These are phyloP conservation scores for Pythium sp. DNA, from an alignment of 352 stramenopile genomes.

Conservation along the genomic window DNA sequence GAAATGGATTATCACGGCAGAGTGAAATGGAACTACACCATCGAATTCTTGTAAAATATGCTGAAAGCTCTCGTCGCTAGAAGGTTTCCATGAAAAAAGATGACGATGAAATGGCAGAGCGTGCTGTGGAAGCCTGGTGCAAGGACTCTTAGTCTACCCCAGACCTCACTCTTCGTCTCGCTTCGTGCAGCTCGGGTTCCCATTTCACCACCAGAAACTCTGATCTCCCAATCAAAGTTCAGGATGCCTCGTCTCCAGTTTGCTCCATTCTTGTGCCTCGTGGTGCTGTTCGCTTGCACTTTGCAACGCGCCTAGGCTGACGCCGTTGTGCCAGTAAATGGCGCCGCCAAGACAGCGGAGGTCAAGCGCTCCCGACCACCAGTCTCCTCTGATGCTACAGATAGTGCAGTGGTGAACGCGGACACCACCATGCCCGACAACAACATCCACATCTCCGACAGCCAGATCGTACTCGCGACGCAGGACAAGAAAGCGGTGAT, in stretches of 20 bases:
- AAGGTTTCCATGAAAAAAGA: too few relatives aligned
- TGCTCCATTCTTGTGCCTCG: background rate
- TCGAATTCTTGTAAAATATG: too few relatives aligned
- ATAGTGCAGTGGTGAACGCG: background rate
- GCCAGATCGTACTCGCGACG: conserved; percentile 1
- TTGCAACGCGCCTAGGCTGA: background rate
- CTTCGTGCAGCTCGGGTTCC: background rate
- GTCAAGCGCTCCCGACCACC: background rate
- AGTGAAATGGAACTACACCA: too few relatives aligned
- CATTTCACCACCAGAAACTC: background rate
- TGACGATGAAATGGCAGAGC: too few relatives aligned
- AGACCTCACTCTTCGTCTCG: background rate
- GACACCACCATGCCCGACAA: conserved; percentile 2
- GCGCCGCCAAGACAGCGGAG: background rate
- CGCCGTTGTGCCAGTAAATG: background rate
- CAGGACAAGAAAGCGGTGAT: background rate
- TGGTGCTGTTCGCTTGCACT: background rate
- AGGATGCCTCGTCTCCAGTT: background rate
- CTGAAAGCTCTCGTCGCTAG: too few relatives aligned
- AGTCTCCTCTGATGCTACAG: background rate
- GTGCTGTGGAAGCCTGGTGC: too few relatives aligned
- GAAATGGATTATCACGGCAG: too few relatives aligned
- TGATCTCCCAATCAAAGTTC: background rate
- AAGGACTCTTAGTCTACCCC: too few relatives aligned
- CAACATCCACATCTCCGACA: conserved; percentile 10